phyloP scores from a whole-genome alignment of 1,284 basidiomycete genomes.

The Pisolithus thermaeus region DNA sequence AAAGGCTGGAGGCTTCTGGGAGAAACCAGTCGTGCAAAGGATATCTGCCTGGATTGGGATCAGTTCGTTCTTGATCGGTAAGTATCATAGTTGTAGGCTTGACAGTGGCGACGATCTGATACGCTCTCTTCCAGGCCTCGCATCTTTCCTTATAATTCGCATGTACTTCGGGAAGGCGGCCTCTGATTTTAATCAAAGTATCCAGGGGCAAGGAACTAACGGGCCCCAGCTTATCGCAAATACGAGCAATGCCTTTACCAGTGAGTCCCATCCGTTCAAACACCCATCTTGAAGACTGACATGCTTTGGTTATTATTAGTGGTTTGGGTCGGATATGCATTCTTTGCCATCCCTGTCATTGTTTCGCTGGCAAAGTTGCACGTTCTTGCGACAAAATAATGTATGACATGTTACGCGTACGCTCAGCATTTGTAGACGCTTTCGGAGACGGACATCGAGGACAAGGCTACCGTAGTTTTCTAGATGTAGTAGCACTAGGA shows the following conservation, averaged over 20 bases:
- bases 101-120: background rate
- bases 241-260: constrained; percentile 69
- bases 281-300: constrained; percentile 2
- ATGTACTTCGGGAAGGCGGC: constrained; percentile 80
- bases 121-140: constrained; percentile 43
- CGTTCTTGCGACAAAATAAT: constrained; percentile 41
- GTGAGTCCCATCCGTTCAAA: constrained; percentile 39
- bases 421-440: background rate
- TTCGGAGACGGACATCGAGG: constrained; percentile 3
- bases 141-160: constrained; percentile 63
- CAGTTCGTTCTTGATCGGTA: constrained; percentile 67
- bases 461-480: background rate
- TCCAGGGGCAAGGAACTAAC: constrained; percentile 43
- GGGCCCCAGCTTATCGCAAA: constrained; percentile 57
- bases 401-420: background rate
- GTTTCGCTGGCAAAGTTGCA: constrained; percentile 68
- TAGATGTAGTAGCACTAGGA: background rate
- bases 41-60: constrained; percentile 69
- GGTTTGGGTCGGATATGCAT: constrained; percentile 73
- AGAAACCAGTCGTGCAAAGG: constrained; percentile 54
- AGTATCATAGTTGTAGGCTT: constrained; percentile 10
- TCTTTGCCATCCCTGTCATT: constrained; percentile 65
- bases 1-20: constrained; percentile 43
- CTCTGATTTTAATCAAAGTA: constrained; percentile 66
- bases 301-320: constrained; percentile 38